Conservation (phyloP, 352 stramenopile genomes). For the Phytophthora pisi region DNA sequence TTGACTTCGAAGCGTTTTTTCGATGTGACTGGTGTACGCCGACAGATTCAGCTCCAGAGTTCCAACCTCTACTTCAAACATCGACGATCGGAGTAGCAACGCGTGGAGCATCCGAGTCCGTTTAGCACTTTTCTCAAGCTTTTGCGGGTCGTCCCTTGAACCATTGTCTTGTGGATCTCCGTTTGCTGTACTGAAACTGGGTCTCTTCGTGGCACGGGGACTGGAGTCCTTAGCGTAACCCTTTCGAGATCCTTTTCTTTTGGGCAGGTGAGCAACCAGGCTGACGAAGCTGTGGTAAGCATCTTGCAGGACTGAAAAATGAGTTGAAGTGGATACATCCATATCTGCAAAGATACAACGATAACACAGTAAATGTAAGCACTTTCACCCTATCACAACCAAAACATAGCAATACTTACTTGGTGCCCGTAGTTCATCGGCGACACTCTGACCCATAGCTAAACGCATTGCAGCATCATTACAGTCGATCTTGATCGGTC, state of each 20-base stretch:
- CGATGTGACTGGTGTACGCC: conserved; percentile 52
- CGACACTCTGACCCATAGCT: conserved; percentile 28
- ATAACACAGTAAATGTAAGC: conserved; percentile 1
- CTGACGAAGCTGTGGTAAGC: conserved; percentile 51
- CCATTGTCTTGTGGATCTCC: not conserved
- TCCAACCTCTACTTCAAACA: conserved; percentile 54
- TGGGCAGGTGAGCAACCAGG: conserved; percentile 44
- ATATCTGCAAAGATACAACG: conserved; percentile 12
- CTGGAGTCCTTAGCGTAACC: conserved; percentile 4
- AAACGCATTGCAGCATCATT: conserved; percentile 54
- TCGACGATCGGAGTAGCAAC: conserved; percentile 56
- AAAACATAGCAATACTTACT: conserved; percentile 15
- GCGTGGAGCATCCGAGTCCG: conserved; percentile 59
- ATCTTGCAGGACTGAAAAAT: conserved; percentile 56
- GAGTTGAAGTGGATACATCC: conserved; percentile 43
- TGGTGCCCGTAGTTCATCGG: conserved; percentile 10
- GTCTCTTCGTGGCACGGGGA: conserved; percentile 21
- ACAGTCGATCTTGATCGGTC: conserved; percentile 64
- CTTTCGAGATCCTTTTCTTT: conserved; percentile 22
- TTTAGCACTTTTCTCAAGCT: conserved; percentile 36
- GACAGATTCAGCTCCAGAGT: conserved; percentile 54
- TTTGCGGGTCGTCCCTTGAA: conserved; percentile 11
- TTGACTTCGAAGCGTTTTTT: conserved; percentile 32
- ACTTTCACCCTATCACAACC: not conserved
- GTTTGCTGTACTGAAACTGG: conserved; percentile 2